Evolutionary conservation across 352 stramenopile species (phyloP).

Genomic region (Phytophthora brassicae): DNA sequence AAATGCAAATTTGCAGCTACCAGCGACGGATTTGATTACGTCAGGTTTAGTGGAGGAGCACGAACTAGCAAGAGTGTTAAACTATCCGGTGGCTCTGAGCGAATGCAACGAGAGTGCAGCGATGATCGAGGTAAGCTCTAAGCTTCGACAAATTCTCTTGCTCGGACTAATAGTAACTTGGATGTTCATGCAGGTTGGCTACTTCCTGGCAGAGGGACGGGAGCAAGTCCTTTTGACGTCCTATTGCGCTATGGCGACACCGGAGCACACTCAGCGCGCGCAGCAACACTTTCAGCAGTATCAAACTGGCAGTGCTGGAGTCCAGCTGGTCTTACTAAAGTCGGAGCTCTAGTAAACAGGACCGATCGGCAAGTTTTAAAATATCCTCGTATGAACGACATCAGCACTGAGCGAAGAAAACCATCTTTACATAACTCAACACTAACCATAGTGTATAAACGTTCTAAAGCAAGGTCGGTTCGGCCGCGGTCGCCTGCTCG

Average conservation of each 20-base stretch:
- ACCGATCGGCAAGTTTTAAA: too few species aligned
- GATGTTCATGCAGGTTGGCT: slow-evolving; percentile 45
- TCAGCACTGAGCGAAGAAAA: neutral
- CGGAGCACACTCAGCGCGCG: slow-evolving; percentile 16
- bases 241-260: slow-evolving; percentile 48
- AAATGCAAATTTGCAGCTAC: neutral
- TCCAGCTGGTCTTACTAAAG: slow-evolving; percentile 22
- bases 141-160: neutral
- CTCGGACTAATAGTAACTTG: neutral
- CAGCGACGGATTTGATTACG: neutral
- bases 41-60: slow-evolving; percentile 32
- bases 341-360: slow-evolving; percentile 32
- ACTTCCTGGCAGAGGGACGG: slow-evolving; percentile 38
- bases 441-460: too few species aligned
- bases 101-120: slow-evolving; percentile 40
- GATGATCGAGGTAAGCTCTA: slow-evolving; percentile 62
- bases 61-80: slow-evolving; percentile 43
- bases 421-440: neutral
- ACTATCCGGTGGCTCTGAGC: slow-evolving; percentile 70
- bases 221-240: slow-evolving; percentile 47
- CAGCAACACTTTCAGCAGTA: slow-evolving; percentile 53
- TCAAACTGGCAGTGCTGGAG: slow-evolving; percentile 16
- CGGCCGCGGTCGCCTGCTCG: neutral
- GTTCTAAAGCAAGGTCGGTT: too few species aligned
- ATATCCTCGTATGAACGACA: too few species aligned